A percentile compares a stretch with the other conserved stretches of the same genome.
These are phyloP conservation scores for Parastagonospora nodorum DNA, from an alignment of 2,329 filamentous ascomycete species.

Conservation along the genomic window DNA sequence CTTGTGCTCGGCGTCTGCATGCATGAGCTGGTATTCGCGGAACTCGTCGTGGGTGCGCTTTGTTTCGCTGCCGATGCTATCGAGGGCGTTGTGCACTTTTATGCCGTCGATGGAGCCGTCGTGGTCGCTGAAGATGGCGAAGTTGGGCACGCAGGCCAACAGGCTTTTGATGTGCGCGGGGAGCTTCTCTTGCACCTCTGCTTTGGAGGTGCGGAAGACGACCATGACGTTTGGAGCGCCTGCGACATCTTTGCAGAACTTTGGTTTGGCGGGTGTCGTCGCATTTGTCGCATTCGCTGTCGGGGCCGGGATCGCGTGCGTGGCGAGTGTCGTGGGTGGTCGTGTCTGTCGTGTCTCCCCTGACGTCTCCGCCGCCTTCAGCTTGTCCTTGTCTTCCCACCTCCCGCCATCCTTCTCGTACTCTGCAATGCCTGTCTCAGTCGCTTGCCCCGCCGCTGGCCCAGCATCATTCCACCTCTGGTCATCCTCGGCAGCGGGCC, in stretches of 20 bases:
- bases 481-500: constrained; percentile 13
- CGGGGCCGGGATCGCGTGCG: constrained; percentile 1
- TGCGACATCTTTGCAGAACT: constrained; percentile 30
- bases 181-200: constrained; percentile 61
- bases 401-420: constrained; percentile 26
- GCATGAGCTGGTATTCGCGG: constrained; percentile 56
- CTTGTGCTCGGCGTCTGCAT: constrained; percentile 50
- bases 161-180: constrained; percentile 61
- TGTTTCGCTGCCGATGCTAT: constrained; percentile 43
- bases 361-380: constrained; percentile 1
- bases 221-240: constrained; percentile 59
- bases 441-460: constrained; percentile 3
- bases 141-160: constrained; percentile 60
- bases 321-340: constrained; percentile 14
- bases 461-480: constrained; percentile 21
- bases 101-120: constrained; percentile 58
- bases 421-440: constrained; percentile 11
- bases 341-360: background rate
- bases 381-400: constrained; percentile 21
- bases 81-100: constrained; percentile 57
- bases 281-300: constrained; percentile 6
- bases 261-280: constrained; percentile 1
- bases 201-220: constrained; percentile 63
- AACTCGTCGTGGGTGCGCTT: constrained; percentile 54
- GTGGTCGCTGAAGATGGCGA: constrained; percentile 64